A percentile compares a stretch with the other conserved stretches of the same genome.
Conservation (phyloP, 805 yeast genomes). For the Scheffersomyces amazonensis region DNA sequence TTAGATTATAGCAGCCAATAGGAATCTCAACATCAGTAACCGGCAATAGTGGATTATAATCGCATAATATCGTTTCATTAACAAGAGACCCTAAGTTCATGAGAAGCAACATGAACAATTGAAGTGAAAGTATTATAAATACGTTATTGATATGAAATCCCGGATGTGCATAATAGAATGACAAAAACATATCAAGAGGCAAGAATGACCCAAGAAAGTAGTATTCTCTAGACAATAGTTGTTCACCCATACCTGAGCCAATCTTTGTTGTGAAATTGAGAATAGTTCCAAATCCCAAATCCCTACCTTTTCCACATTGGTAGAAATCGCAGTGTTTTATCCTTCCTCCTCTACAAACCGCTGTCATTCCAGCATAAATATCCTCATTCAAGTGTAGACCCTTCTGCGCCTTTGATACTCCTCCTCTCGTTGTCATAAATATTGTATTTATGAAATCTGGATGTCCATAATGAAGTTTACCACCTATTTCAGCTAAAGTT, state of each 20-base stretch:
- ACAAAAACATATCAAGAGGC: constrained; percentile 84
- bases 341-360: constrained; percentile 84
- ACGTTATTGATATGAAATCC: constrained; percentile 93
- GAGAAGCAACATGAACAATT: constrained; percentile 76
- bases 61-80: constrained; percentile 69
- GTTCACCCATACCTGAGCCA: constrained; percentile 99
- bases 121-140: constrained; percentile 84
- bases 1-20: constrained; percentile 78
- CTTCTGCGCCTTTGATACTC: constrained; percentile 91
- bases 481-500: constrained; percentile 90
- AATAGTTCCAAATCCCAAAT: constrained; percentile 89
- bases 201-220: constrained; percentile 86
- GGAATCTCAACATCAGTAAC: constrained; percentile 74
- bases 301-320: constrained; percentile 97
- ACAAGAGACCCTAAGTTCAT: constrained; percentile 77
- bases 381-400: constrained; percentile 93
- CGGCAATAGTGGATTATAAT: constrained; percentile 62
- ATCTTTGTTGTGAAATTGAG: constrained; percentile 92
- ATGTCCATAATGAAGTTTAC: constrained; percentile 93
- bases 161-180: constrained; percentile 95
- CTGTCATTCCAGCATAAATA: constrained; percentile 94
- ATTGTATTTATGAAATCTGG: constrained; percentile 91
- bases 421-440: constrained; percentile 94
- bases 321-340: constrained; percentile 94
- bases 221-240: constrained; percentile 86